Conservation (phyloP, 2,329 filamentous ascomycete genomes). For the Dryadomyces quercus-mongolicae region DNA sequence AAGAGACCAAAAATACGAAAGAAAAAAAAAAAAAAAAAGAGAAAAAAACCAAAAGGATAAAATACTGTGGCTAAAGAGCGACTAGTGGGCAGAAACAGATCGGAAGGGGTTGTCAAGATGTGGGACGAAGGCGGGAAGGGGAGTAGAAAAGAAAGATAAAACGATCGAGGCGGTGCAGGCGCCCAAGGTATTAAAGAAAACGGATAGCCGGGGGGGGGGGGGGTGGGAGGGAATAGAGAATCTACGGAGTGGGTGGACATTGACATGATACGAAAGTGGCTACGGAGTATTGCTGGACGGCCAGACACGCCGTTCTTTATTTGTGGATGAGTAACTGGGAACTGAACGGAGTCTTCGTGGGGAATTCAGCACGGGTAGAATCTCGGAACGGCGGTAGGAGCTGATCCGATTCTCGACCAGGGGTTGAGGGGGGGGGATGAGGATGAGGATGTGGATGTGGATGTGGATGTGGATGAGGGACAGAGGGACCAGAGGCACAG, state of each 20-base stretch:
- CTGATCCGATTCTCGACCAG: slow-evolving; percentile 30
- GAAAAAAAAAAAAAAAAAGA: background rate
- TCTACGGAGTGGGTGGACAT: background rate
- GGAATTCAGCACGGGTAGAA: slow-evolving; percentile 26
- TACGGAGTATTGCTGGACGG: background rate
- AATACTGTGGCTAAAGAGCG: too few species aligned
- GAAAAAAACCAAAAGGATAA: background rate
- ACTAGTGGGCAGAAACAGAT: background rate
- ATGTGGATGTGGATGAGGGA: too few species aligned
- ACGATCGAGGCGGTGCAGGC: slow-evolving; percentile 24
- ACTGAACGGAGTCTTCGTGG: too few species aligned
- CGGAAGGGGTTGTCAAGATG: slow-evolving; percentile 6
- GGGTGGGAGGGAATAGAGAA: background rate
- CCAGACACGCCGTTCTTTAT: background rate
- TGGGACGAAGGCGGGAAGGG: slow-evolving; percentile 33
- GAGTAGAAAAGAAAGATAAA: slow-evolving; percentile 18
- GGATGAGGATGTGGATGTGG: too few species aligned
- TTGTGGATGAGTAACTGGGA: background rate
- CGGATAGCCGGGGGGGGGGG: background rate
- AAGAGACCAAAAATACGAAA: background rate
- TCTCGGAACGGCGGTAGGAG: slow-evolving; percentile 38
- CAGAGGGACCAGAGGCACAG: too few species aligned
- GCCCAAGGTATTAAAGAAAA: background rate
- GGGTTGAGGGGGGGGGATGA: background rate
- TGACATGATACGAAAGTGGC: background rate